These are phyloP conservation scores for Wickerhamiella bombiphila DNA, from an alignment of 805 yeast species.

Conservation along the genomic window DNA sequence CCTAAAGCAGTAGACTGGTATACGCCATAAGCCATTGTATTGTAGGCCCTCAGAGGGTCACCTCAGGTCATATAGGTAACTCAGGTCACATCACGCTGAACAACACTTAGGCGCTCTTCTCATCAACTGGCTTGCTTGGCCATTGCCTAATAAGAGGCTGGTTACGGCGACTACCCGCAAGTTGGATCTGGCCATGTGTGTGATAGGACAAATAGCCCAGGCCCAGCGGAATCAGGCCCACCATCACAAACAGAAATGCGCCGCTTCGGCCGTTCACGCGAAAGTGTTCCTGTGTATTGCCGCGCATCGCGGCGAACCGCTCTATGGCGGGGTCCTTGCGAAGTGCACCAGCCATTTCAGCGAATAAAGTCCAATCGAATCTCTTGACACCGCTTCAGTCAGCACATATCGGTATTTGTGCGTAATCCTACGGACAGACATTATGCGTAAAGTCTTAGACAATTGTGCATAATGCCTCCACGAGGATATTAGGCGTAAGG, in stretches of 20 bases:
- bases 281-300: constrained; percentile 19
- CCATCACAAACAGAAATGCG: constrained; percentile 19
- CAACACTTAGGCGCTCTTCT: constrained; percentile 1
- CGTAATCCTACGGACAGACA: too few species aligned
- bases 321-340: constrained; percentile 24
- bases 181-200: constrained; percentile 21
- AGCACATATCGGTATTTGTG: too few species aligned
- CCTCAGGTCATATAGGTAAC: too few species aligned
- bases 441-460: too few species aligned
- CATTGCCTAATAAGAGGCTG: constrained; percentile 15
- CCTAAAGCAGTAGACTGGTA: too few species aligned
- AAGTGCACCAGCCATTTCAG: constrained; percentile 20
- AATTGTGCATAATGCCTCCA: too few species aligned
- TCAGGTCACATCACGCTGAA: too few species aligned
- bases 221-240: constrained; percentile 24
- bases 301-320: constrained; percentile 24
- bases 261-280: constrained; percentile 20
- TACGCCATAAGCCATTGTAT: too few species aligned
- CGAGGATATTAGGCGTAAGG: too few species aligned
- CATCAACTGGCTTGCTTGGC: not conserved
- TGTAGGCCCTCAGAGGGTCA: too few species aligned
- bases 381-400: too few species aligned
- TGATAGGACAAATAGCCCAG: constrained; percentile 24
- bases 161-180: constrained; percentile 17
- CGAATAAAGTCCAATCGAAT: too few species aligned